Evolutionary conservation across 352 stramenopile species (phyloP), one percentile per base, ranked within the genome.

Genomic region (Phytophthora colocasiae): DNA sequence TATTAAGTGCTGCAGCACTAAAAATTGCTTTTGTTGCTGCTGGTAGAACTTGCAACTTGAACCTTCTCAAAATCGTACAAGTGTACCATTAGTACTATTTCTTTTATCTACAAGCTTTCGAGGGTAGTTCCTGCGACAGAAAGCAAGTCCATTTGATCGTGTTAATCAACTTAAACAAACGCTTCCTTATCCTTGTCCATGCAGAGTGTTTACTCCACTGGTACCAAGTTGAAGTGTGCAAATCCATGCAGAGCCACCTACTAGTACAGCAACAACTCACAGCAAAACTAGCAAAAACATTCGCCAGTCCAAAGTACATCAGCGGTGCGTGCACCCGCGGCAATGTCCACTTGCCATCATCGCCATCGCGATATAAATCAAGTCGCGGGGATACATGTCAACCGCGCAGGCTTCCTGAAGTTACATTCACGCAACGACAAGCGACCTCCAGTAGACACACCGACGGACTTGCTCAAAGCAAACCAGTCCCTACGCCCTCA

Each of bases 311-410:
- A 19, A 34, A 26, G 22, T 12, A 4, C 17, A n/a, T 48, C 11
- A 9, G 41, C 17, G 41, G 41, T 47, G 40, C 40, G 1, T 14
- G 15, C 34, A n/a, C 34, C 14, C 34, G 19, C 39, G 17, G 19
- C 41, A 34, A 34, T 11, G 8, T 0, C 31, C 31, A 34, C 6
- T 15, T 29, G 41, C 17, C 19, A 48, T 48, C 41, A 48, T 48
- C 41, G 22, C 31, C 11, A 11, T 34, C 31, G 4, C 31, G 31
- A 34, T 26, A 48, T 48, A 54, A 54, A 54, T 54, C 47, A 54
- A 54, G 47, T 54, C 19, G 27, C 15, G 26, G 47, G 29, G 22
- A 54, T 54, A 15, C 26, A 29, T 50, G 47, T 10, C 47, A 54
- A 36, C 47, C 44, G 24, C 24, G 24, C 44, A n/a, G 8, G 47